Base-by-base conservation (phyloP, 108 stramenopile genomes). In the Nannochloropsis salina region DNA sequence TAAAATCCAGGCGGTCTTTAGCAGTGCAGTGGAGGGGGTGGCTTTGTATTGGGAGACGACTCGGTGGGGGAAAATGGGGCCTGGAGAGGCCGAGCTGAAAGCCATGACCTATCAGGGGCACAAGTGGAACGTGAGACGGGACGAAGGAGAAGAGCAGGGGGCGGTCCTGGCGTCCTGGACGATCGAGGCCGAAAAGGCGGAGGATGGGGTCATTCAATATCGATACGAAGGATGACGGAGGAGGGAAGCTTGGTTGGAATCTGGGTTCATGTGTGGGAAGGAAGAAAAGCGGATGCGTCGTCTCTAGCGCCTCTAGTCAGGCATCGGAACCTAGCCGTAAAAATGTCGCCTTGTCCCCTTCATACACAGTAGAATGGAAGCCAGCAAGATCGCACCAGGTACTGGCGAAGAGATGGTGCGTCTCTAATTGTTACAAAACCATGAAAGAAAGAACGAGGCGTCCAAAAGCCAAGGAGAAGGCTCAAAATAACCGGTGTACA, bases 121-220 rank as follows among this genome's bases (percentile, higher is more conserved):
- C n/a, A 74, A 74, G 61, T 74, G 61, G 61, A 74, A 74, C n/a
- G 61, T 74, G 61, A 74, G 61, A n/a, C 15, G 61, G 61, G 61
- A 74, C 20, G 61, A 6, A 74, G 61, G 61, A 6, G 61, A n/a
- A 1, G 61, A 74, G 61, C 20, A n/a, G 1, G 61, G 6, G 61
- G 61, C 15, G 1, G 61, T 74, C 6, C n/a, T 74, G 61, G 61
- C n/a, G 61, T 15, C 6, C 2, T 74, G 61, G 61, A n/a, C 15
- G 61, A 74, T 74, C 3, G n/a, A 74, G 61, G n/a, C 61, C 5
- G 61, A 4, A n/a, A n/a, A 74, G 61, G 61, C 61, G 61, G 61
- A n/a, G 61, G 61, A 74, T 15, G 61, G 61, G 61, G 2, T 74
- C 20, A n/a, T 74, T 1, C 1, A 74, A 74, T 74, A n/a, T 74